A percentile compares a stretch with the other conserved stretches of the same genome.
Evolutionary conservation across 192 early-diverging fungal genomes (phyloP).

Genomic region (Lunasporangiospora selenospora): DNA sequence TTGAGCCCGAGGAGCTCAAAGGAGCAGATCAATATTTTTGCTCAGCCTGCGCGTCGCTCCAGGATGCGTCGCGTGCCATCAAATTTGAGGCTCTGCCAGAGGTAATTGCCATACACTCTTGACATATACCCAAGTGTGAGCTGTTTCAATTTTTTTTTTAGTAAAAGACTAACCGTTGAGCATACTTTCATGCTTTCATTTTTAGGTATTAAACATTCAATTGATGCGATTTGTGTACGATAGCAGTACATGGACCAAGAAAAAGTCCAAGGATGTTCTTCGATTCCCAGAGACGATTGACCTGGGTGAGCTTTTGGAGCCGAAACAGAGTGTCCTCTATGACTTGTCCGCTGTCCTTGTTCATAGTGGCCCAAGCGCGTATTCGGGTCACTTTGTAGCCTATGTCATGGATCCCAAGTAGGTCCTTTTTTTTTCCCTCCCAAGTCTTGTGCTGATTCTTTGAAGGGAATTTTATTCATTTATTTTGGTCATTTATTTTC

Average conservation of each 20-base stretch:
- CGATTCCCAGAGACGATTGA: slow-evolving; percentile 38
- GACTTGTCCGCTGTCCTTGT: slow-evolving; percentile 49
- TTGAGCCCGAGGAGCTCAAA: slow-evolving; percentile 27
- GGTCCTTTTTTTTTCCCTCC: neutral
- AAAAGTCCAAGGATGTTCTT: slow-evolving; percentile 43
- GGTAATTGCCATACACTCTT: slow-evolving; percentile 11
- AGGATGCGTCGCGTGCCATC: slow-evolving; percentile 40
- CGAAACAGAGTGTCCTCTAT: slow-evolving; percentile 10
- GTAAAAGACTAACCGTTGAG: no score
- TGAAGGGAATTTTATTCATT: neutral
- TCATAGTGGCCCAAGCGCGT: slow-evolving; percentile 47
- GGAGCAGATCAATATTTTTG: slow-evolving; percentile 45
- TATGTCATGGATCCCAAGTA: slow-evolving; percentile 41
- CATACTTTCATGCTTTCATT: no score
- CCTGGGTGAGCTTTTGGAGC: slow-evolving; percentile 17
- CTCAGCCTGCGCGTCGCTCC: slow-evolving; percentile 27
- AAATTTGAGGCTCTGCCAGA: slow-evolving; percentile 27
- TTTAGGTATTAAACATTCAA: slow-evolving; percentile 44
- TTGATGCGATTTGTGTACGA: slow-evolving; percentile 52
- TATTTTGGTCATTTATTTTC: neutral
- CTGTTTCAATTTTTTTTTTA: no score
- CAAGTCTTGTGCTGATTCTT: neutral
- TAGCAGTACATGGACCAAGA: slow-evolving; percentile 32
- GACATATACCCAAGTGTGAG: no score
- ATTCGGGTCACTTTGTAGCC: slow-evolving; percentile 50